These are phyloP conservation scores for Leishmania amazonensis DNA, from an alignment of 208 protist species.

Conservation along the genomic window DNA sequence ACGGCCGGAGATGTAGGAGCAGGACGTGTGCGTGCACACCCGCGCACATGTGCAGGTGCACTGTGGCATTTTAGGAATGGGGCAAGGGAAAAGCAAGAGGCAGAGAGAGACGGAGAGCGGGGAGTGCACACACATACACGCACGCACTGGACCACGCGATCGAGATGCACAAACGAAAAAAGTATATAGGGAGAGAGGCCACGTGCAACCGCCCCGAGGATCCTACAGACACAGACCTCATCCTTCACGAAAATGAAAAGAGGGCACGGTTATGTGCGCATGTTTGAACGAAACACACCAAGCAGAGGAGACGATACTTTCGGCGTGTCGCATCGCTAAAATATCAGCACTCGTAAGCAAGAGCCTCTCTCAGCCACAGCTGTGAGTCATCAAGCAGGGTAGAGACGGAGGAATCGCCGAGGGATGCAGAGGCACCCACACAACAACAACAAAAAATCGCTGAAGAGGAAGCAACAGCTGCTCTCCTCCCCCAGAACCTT, in stretches of 20 bases:
- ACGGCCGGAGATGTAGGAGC: neutral
- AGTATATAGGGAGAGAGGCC: neutral
- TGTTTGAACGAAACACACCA: neutral
- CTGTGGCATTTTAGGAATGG: neutral
- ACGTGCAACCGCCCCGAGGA: neutral
- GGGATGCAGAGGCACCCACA: neutral
- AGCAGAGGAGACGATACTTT: neutral
- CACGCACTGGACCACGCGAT: neutral
- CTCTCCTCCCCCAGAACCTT: neutral
- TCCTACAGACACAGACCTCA: too few species aligned
- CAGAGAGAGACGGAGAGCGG: neutral
- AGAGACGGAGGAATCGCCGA: neutral
- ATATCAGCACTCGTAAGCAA: neutral
- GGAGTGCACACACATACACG: neutral
- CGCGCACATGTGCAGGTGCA: neutral
- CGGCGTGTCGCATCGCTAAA: neutral
- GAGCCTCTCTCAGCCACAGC: neutral
- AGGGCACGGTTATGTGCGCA: neutral
- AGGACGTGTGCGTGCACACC: too few species aligned
- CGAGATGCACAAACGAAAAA: neutral
- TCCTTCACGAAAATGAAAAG: neutral
- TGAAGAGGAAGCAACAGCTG: neutral
- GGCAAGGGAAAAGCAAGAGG: neutral
- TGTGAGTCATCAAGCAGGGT: neutral
- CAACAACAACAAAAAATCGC: neutral